Evolutionary conservation across 106 monocot species (phyloP), one percentile per base, ranked within the genome.

Genomic region (Acorus calamus): DNA sequence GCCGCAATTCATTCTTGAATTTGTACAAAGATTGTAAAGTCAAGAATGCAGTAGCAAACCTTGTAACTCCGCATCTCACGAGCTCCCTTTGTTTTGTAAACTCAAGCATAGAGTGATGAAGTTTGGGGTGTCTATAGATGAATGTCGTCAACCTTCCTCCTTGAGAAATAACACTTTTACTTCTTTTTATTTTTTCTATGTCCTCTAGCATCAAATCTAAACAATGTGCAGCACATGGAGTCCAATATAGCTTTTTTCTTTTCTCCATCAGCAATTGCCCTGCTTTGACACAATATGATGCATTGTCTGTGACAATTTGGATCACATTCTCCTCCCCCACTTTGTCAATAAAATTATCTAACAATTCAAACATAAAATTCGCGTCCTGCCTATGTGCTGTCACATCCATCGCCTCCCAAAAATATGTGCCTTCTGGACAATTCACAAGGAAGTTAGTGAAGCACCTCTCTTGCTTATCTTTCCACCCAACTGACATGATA

Each of bases 11-110:
- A 4, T 12, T 55, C 10, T 55, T 55, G 3, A 55, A 10, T n/a
- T 55, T 12, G 3, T 55, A 12, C 10, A 55, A 55, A n/a, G 11
- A n/a, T 11, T 62, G 48, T 10, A 62, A 48, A 5, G 62, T 62
- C 4, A 62, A 49, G 14, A 47, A 62, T 2, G 62, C 0, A 2
- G 48, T 62, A 47, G 47, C 6, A 62, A 62, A 62, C 41, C 62
- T 62, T 4, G 12, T 62, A 10, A 62, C 62, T 12, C 5, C 10
- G 4, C 5, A 5, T 10, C 48, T 57, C 8, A 42, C 12, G 14
- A 62, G 62, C 9, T 62, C 62, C 49, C 48, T 62, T 3, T n/a
- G 11, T 5, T 62, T 62, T 62, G 62, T 62, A 3, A 48, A 48
- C 62, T 47, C 6, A 10, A 10, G 47, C 46, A 4, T 57, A 62